A percentile compares a stretch with the other conserved stretches of the same genome.
phyloP scores from a whole-genome alignment of 2,329 filamentous ascomycete genomes.

The Penicillium sp. region DNA sequence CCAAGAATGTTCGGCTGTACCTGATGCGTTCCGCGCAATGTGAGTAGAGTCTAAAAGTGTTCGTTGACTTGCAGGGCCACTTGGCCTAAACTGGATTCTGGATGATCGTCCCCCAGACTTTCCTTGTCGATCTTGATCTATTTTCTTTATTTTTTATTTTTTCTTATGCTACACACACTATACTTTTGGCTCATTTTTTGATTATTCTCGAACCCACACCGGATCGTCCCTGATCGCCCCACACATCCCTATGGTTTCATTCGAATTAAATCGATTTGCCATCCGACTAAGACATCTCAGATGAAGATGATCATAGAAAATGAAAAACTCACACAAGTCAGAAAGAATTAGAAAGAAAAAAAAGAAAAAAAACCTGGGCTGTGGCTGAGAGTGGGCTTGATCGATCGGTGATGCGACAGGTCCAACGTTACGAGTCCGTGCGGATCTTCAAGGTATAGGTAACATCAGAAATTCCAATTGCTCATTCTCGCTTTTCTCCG shows the following conservation, averaged over 20 bases:
- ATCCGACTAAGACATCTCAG: background rate
- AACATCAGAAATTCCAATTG: conserved; percentile 14
- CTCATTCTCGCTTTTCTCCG: conserved; percentile 5
- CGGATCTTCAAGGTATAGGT: conserved; percentile 8
- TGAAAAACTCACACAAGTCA: background rate
- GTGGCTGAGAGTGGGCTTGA: background rate
- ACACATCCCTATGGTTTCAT: background rate
- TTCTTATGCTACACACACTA: background rate
- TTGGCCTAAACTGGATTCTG: background rate
- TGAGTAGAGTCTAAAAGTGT: conserved; percentile 19
- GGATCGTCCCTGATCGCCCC: conserved; percentile 9
- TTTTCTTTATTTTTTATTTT: background rate
- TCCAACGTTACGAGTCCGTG: conserved; percentile 15
- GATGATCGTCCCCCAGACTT: conserved; percentile 4
- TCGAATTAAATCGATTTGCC: background rate
- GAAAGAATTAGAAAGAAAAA: background rate
- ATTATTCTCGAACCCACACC: background rate
- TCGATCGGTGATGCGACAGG: conserved; percentile 7
- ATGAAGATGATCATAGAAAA: background rate
- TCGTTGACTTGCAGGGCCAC: conserved; percentile 20
- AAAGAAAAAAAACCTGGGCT: background rate
- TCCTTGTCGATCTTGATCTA: background rate
- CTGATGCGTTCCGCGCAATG: conserved; percentile 25
- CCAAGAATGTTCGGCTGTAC: conserved; percentile 27
- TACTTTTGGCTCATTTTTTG: background rate